These are phyloP conservation scores for Physaria fendleri DNA, from an alignment of 345 rosid species.

Conservation along the genomic window DNA sequence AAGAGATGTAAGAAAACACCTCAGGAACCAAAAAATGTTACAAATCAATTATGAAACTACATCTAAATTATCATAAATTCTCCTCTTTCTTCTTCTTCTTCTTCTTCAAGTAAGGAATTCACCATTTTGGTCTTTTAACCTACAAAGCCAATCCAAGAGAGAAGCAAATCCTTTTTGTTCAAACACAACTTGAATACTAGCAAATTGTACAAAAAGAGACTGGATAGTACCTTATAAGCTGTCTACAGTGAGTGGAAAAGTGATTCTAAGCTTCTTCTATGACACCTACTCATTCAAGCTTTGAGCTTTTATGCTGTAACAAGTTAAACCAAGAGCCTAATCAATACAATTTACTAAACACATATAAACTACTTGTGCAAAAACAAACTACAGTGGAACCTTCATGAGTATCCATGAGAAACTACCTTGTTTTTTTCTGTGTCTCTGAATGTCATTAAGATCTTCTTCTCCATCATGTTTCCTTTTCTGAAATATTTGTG, in stretches of 20 bases:
- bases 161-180: not conserved
- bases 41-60: slow-evolving; percentile 17
- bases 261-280: slow-evolving; percentile 47
- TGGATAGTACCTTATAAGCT: slow-evolving; percentile 44
- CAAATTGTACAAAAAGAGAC: slow-evolving; percentile 7
- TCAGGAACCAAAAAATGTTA: slow-evolving; percentile 21
- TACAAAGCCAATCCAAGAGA: slow-evolving; percentile 10
- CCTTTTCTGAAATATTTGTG: slow-evolving; percentile 98
- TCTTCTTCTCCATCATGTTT: slow-evolving; percentile 76
- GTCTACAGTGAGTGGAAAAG: slow-evolving; percentile 38
- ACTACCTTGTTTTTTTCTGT: slow-evolving; percentile 93
- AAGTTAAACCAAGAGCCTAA: slow-evolving; percentile 4
- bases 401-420: not conserved
- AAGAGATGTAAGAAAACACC: too few species aligned
- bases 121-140: slow-evolving; percentile 19
- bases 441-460: slow-evolving; percentile 61
- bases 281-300: slow-evolving; percentile 66
- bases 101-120: slow-evolving; percentile 23
- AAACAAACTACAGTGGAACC: too few species aligned
- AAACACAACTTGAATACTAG: not conserved
- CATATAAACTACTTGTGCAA: too few species aligned
- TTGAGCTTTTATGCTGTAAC: slow-evolving; percentile 88
- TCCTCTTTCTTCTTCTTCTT: too few species aligned
- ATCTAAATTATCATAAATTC: slow-evolving; percentile 5
- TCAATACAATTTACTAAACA: slow-evolving; percentile 3